A percentile compares a stretch with the other conserved stretches of the same genome.
Conservation (phyloP, 2,329 filamentous ascomycete species). For the Tolypocladium nubicola region DNA sequence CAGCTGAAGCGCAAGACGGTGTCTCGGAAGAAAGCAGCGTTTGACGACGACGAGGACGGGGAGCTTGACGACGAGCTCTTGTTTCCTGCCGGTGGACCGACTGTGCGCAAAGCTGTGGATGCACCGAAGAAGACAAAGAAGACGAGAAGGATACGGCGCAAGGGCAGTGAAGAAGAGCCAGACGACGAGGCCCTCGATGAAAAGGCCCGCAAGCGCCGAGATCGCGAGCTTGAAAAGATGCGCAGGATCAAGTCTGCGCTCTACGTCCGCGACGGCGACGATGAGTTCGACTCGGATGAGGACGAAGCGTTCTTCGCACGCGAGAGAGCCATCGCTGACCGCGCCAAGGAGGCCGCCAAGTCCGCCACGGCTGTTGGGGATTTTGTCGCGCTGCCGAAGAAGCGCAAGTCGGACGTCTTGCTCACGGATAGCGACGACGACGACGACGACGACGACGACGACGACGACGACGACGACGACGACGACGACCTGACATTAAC, state of each 20-base stretch:
- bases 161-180: constrained; percentile 31
- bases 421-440: constrained; percentile 16
- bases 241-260: constrained; percentile 74
- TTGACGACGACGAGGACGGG: constrained; percentile 59
- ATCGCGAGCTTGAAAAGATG: constrained; percentile 66
- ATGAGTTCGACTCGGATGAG: constrained; percentile 73
- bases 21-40: constrained; percentile 45
- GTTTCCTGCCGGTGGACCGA: constrained; percentile 61
- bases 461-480: constrained; percentile 1
- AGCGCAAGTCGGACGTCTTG: constrained; percentile 15
- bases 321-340: constrained; percentile 51
- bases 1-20: constrained; percentile 64
- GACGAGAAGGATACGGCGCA: constrained; percentile 33
- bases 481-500: constrained; percentile 12
- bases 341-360: constrained; percentile 27
- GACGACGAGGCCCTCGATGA: constrained; percentile 56
- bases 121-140: constrained; percentile 44
- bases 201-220: constrained; percentile 48
- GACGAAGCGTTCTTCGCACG: constrained; percentile 63
- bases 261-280: constrained; percentile 75
- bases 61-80: constrained; percentile 43
- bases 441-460: constrained; percentile 8
- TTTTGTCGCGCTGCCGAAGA: constrained; percentile 10
- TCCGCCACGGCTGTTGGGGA: constrained; percentile 7
- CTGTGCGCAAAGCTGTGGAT: constrained; percentile 41